Conservation (phyloP, 192 early-diverging fungal genomes). For the Allomyces arbusculus region DNA sequence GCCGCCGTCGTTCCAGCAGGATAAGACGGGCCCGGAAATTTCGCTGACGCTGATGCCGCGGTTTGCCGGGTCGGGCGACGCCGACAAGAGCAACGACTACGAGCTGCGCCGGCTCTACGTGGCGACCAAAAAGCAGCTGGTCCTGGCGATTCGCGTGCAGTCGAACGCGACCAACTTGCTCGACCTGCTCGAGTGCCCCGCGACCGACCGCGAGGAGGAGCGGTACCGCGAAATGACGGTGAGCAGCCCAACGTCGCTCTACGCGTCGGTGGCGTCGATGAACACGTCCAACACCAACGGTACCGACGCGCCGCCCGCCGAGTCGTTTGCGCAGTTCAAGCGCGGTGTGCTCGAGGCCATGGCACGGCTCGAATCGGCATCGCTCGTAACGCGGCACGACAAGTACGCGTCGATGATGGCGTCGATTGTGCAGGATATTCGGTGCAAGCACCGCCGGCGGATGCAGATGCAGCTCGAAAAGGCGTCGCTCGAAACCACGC, state of each 20-base stretch:
- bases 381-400: constrained; percentile 44
- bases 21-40: constrained; percentile 23
- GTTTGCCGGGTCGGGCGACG: constrained; percentile 24
- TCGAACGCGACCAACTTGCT: constrained; percentile 49
- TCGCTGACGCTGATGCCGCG: constrained; percentile 49
- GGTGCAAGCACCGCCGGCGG: constrained; percentile 72
- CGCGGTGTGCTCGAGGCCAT: constrained; percentile 58
- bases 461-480: constrained; percentile 54
- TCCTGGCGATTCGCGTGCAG: constrained; percentile 72
- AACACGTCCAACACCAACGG: not conserved
- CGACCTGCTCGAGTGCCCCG: constrained; percentile 59
- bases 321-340: constrained; percentile 54
- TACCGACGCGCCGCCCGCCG: not conserved
- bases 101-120: constrained; percentile 47
- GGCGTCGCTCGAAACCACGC: constrained; percentile 48
- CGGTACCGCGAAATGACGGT: constrained; percentile 22
- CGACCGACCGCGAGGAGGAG: constrained; percentile 54
- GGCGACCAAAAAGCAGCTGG: constrained; percentile 76
- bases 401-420: constrained; percentile 87
- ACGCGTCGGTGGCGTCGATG: not conserved
- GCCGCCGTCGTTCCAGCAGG: constrained; percentile 8
- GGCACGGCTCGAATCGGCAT: constrained; percentile 55
- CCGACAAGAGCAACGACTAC: constrained; percentile 1
- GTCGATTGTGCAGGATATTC: constrained; percentile 77
- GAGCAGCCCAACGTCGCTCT: too few species aligned